Evolutionary conservation across 768 basidiomycete genomes (phyloP), one percentile per base, ranked within the genome.

Genomic region (Russula olivacea): DNA sequence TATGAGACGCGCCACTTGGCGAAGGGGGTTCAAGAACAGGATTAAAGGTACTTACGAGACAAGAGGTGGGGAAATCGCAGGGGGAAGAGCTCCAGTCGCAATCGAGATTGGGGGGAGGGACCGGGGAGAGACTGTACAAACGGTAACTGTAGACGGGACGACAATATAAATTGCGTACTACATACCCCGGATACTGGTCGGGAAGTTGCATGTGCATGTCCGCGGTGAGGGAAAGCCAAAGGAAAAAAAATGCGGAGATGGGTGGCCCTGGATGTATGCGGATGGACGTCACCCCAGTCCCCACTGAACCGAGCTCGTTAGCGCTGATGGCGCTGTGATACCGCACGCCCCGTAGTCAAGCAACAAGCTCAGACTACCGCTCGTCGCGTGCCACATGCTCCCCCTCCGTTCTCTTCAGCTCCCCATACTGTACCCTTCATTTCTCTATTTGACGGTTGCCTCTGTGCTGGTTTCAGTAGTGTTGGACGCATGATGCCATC

Each of bases 131-230:
- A 43, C 63, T 56, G 32, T 15, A 23, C 28, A 23, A 23, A 38
- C 19, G n/a, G 17, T 17, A 12, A 30, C 11, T 49, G 52, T 30
- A 25, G 21, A 45, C 21, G 2, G 14, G 48, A 40, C 43, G 28
- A 49, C 4, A 28, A 60, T 58, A 56, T 64, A 51, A 63, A 55
- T 51, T 6, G 48, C 40, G 48, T 55, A 45, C 12, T 17, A 57
- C 59, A 40, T 55, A 60, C 59, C 40, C 40, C 3, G 58, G 28
- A 51, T 64, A 58, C 59, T 64, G 58, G 15, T 28, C 58, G 54
- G 59, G 63, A 21, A 60, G 55, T 17, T 64, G 38, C 23, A 60
- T 32, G n/a, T 21, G 36, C 58, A 64, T 64, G 32, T 64, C 51
- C 58, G 47, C 56, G 50, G 56, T 48, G 36, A 40, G 55, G 12